phyloP scores from a whole-genome alignment of 805 yeast genomes.

The Cyberlindnera maclurae region DNA sequence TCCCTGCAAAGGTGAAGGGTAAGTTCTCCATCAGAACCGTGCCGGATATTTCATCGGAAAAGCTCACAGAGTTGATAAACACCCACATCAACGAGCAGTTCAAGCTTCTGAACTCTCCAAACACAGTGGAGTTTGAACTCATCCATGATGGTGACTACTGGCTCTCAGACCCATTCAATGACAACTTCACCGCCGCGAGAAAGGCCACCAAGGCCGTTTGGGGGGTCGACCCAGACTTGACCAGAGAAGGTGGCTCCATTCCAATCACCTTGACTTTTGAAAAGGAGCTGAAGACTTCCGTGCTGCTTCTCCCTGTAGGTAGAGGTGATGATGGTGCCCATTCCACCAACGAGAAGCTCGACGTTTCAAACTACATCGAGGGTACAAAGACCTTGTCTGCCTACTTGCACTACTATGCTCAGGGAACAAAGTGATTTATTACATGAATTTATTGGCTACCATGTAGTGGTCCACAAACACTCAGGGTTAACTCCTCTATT shows the following conservation, averaged over 20 bases:
- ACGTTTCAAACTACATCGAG: conserved; percentile 80
- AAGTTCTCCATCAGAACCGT: conserved; percentile 97
- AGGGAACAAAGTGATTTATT: conserved; percentile 6
- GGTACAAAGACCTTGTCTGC: conserved; percentile 94
- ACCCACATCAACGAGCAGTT: conserved; percentile 64
- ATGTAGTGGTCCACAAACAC: too few relatives aligned
- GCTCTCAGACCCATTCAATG: conserved; percentile 92
- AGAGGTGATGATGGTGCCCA: conserved; percentile 99
- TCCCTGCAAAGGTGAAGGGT: conserved; percentile 90
- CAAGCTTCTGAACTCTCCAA: conserved; percentile 66
- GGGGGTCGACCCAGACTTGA: conserved; percentile 92
- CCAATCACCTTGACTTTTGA: conserved; percentile 96
- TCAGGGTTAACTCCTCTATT: neutral
- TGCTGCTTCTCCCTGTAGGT: conserved; percentile 91
- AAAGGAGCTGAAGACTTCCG: conserved; percentile 76
- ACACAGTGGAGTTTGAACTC: conserved; percentile 62
- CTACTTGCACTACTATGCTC: conserved; percentile 79
- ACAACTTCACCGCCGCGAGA: conserved; percentile 87
- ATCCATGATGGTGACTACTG: conserved; percentile 96
- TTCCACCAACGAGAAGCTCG: conserved; percentile 91
- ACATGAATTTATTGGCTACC: too few relatives aligned
- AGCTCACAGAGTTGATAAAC: conserved; percentile 71
- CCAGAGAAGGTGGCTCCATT: conserved; percentile 98
- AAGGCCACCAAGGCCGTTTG: conserved; percentile 93
- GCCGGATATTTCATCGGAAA: conserved; percentile 80